phyloP scores from a whole-genome alignment of 2,329 filamentous ascomycete species.

The Blastomyces parvus region DNA sequence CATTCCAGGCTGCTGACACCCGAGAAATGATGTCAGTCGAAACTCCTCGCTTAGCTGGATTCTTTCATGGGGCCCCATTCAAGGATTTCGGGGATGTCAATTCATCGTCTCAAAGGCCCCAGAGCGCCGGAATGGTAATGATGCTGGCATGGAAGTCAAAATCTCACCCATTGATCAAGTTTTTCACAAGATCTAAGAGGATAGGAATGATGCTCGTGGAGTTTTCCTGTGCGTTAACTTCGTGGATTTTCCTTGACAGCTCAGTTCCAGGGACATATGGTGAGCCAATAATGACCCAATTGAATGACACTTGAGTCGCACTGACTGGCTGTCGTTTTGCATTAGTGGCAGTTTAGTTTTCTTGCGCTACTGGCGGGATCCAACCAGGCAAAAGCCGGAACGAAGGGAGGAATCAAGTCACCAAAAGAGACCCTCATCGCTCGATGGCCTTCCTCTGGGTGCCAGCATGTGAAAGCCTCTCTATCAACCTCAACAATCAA shows the following conservation, averaged over 20 bases:
- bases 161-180: background rate
- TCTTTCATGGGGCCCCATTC: background rate
- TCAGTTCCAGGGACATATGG: background rate
- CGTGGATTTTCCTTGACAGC: background rate
- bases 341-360: background rate
- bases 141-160: slow-evolving; percentile 2
- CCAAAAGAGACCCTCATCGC: background rate
- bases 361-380: background rate
- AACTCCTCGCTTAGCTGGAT: background rate
- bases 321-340: background rate
- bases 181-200: background rate
- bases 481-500: background rate
- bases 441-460: too few relatives aligned
- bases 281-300: background rate
- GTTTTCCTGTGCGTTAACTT: background rate
- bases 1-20: background rate
- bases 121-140: background rate
- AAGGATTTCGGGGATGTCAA: background rate
- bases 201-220: background rate
- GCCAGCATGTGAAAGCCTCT: background rate
- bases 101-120: background rate
- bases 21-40: background rate
- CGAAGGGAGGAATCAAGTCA: background rate
- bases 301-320: background rate
- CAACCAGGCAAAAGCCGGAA: too few relatives aligned